Evolutionary conservation across 805 yeast genomes (phyloP), one percentile per base, ranked within the genome.

Genomic region (Metschnikowia corniflorae): DNA sequence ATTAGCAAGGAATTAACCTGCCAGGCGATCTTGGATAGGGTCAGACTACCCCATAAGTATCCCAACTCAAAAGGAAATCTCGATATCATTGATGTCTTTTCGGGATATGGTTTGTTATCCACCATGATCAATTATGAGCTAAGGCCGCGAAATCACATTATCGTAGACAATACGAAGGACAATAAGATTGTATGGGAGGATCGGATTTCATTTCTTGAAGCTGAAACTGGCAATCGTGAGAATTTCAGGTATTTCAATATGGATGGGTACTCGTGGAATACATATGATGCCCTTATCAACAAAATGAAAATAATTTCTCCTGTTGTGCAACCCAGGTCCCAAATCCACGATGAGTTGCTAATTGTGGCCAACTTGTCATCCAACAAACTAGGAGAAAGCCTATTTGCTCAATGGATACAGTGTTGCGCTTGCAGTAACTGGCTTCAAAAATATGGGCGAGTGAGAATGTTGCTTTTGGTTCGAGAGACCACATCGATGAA

Each of bases 391-490:
- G 84, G 83, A 9, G 93, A 82, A 54, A 78, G 82, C 33, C 69
- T 86, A 13, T 57, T 83, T 17, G 78, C 83, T 39, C 95, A 86
- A 60, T 83, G 87, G 78, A 57, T 83, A 21, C 73, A 72, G 42
- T 83, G 94, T 58, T 63, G 80, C 19, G 79, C 75, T 0, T 71
- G 80, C 53, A 66, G 72, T 32, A 84, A 83, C 51, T 86, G 95
- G 96, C 55, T 86, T 7, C 81, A 79, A 44, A 66, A 69, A 47
- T 83, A 72, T 57, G 73, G 95, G 7, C 71, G 82, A 32, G 89
- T 88, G 2, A 70, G 86, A 43, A 76, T 86, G 80, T 61, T 89
- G 16, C 59, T 83, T 12, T 77, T 89, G 78, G 66, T 81, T 15
- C 77, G 80, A 3, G 76, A 80, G 6, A 34, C 64, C 0, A 77